A percentile compares a stretch with the other conserved stretches of the same genome.
Evolutionary conservation across 1,284 basidiomycete species (phyloP).

Genomic region (Stereum hirsutum): DNA sequence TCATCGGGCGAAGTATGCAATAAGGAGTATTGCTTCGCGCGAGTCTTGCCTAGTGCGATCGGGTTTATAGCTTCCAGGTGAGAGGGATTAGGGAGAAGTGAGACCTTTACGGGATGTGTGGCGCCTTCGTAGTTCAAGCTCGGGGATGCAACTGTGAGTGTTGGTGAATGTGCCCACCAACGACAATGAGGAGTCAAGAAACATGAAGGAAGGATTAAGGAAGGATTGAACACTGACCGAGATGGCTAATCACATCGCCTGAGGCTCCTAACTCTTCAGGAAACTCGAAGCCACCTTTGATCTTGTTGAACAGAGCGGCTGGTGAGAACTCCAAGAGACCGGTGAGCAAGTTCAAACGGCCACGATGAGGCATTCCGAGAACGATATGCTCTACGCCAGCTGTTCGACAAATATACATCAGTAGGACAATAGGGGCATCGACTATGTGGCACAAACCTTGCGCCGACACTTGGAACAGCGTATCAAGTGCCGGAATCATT

Average conservation of each 20-base stretch:
- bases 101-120: constrained; percentile 57
- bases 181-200: not conserved
- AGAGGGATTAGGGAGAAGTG: constrained; percentile 81
- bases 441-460: constrained; percentile 40
- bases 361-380: constrained; percentile 79
- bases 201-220: not conserved
- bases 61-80: constrained; percentile 86
- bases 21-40: constrained; percentile 85
- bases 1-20: constrained; percentile 57
- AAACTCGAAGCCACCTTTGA: constrained; percentile 70
- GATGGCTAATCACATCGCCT: constrained; percentile 83
- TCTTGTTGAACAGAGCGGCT: constrained; percentile 73
- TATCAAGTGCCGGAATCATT: constrained; percentile 80
- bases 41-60: constrained; percentile 81
- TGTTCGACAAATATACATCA: too few relatives aligned
- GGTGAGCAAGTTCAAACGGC: constrained; percentile 83
- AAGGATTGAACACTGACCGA: constrained; percentile 34
- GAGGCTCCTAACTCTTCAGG: constrained; percentile 60
- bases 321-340: constrained; percentile 63
- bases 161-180: not conserved
- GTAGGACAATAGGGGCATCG: too few relatives aligned
- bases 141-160: constrained; percentile 46
- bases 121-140: constrained; percentile 44
- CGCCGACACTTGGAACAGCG: constrained; percentile 62
- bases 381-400: constrained; percentile 67